Conservation (phyloP, 2,329 filamentous ascomycete genomes). For the Delphinella strobiligena region DNA sequence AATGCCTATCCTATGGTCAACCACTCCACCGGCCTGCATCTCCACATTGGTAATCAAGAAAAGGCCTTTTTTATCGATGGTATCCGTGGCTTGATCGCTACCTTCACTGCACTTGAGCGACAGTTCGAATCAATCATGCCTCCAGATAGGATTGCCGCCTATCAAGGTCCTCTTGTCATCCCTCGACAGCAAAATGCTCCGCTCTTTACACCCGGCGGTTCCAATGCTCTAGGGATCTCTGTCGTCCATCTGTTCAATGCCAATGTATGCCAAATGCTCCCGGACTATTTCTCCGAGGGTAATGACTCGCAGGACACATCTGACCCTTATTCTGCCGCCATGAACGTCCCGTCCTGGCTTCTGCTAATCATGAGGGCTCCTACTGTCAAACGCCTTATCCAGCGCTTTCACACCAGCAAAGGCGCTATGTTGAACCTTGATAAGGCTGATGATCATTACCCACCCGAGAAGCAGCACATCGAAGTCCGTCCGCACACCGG, state of each 20-base stretch:
- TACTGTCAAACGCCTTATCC: too few relatives aligned
- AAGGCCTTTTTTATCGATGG: neutral
- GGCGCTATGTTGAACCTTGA: neutral
- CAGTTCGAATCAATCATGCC: neutral
- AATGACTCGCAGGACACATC: neutral
- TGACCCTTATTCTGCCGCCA: neutral
- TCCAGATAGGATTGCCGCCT: neutral
- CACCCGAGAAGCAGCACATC: neutral
- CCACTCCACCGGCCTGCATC: neutral
- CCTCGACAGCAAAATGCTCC: neutral
- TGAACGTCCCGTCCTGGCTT: neutral
- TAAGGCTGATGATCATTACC: neutral
- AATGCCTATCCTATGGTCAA: neutral
- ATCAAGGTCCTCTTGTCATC: neutral
- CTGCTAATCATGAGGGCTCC: neutral
- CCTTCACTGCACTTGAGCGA: conserved; percentile 3
- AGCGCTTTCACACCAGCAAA: neutral
- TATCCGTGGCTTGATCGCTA: neutral
- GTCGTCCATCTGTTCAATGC: neutral
- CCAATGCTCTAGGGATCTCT: too few relatives aligned
- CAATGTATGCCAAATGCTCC: neutral
- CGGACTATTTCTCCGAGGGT: too few relatives aligned
- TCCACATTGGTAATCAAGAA: neutral
- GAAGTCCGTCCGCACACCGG: neutral
- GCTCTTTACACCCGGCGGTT: neutral